phyloP scores from a whole-genome alignment of 345 rosid species.

The Gynandropsis gynandra region DNA sequence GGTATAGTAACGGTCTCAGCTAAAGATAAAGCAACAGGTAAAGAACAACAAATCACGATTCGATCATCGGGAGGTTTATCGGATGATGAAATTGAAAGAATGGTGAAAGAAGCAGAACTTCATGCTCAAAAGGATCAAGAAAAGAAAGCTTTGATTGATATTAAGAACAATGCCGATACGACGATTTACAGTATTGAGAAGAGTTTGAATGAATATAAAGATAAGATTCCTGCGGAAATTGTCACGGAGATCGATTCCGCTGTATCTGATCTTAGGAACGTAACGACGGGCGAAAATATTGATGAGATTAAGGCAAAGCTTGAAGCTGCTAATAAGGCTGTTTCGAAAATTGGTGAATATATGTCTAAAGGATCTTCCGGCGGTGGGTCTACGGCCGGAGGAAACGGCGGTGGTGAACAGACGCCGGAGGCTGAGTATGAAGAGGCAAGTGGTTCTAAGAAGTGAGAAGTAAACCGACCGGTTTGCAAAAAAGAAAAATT shows the following conservation, averaged over 20 bases:
- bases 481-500: too few species aligned
- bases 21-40: slow-evolving; percentile 29
- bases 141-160: slow-evolving; percentile 29
- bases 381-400: slow-evolving; percentile 23
- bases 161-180: slow-evolving; percentile 33
- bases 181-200: slow-evolving; percentile 34
- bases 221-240: slow-evolving; percentile 29
- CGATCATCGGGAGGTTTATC: slow-evolving; percentile 32
- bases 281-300: slow-evolving; percentile 25
- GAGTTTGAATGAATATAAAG: slow-evolving; percentile 34
- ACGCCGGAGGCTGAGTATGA: slow-evolving; percentile 37
- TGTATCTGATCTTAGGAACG: slow-evolving; percentile 29
- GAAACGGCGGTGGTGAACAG: slow-evolving; percentile 25
- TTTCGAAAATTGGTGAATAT: slow-evolving; percentile 38
- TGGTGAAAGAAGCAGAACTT: slow-evolving; percentile 37
- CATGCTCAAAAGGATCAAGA: slow-evolving; percentile 35
- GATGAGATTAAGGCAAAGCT: slow-evolving; percentile 36
- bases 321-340: slow-evolving; percentile 34
- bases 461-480: too few species aligned
- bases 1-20: slow-evolving; percentile 36
- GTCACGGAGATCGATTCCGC: slow-evolving; percentile 34
- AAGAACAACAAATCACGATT: slow-evolving; percentile 37
- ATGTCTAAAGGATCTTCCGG: slow-evolving; percentile 24
- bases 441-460: slow-evolving; percentile 19
- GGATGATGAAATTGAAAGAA: slow-evolving; percentile 31